Conservation (phyloP, 306 rosid genomes). For the Boehmeria nivea region DNA sequence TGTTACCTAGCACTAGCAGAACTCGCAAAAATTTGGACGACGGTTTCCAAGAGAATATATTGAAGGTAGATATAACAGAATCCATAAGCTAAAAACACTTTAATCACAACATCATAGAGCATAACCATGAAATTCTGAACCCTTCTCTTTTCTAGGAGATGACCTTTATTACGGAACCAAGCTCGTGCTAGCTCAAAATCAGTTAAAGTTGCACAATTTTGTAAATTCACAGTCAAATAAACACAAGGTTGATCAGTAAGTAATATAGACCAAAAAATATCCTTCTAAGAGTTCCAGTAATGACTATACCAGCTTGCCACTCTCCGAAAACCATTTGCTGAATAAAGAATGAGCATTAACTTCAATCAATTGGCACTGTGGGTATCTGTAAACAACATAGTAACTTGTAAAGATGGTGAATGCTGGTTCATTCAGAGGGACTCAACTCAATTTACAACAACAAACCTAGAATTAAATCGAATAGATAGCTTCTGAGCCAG, state of each 20-base stretch:
- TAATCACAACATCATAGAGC: neutral
- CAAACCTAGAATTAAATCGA: constrained; percentile 69
- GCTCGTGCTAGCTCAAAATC: neutral
- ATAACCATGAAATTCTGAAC: neutral
- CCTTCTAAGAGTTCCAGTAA: constrained; percentile 4
- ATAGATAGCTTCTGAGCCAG: constrained; percentile 90
- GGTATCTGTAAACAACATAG: constrained; percentile 42
- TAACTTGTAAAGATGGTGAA: neutral
- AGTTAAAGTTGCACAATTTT: neutral
- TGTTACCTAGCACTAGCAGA: neutral
- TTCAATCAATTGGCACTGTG: constrained; percentile 78
- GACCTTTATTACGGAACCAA: neutral
- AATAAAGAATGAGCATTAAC: constrained; percentile 98
- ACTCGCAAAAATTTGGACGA: neutral
- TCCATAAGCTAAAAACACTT: no score
- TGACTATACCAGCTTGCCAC: constrained; percentile 86
- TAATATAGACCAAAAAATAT: constrained; percentile 12
- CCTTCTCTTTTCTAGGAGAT: neutral
- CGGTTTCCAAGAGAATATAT: neutral
- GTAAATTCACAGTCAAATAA: neutral
- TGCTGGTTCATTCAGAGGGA: neutral
- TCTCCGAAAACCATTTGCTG: constrained; percentile 99
- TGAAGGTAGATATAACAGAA: neutral
- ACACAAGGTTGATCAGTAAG: no score
- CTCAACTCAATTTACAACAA: constrained; percentile 8